A percentile compares a stretch with the other conserved stretches of the same genome.
Conservation (phyloP, 2,329 filamentous ascomycete genomes). For the Colletotrichum camelliae region DNA sequence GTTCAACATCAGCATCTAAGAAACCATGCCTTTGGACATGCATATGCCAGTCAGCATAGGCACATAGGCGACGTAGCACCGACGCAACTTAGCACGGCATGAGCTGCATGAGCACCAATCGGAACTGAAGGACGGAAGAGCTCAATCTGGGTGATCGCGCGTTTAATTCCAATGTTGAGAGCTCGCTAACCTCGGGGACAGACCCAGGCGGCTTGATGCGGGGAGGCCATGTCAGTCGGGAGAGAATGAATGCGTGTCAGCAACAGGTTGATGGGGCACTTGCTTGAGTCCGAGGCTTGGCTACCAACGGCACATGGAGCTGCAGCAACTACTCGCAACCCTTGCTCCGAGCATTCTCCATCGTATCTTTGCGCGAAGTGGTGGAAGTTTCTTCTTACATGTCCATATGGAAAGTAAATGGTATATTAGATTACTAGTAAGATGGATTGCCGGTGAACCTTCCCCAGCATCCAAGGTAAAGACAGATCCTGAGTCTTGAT, state of each 20-base stretch:
- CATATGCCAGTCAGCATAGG: slow-evolving; percentile 1
- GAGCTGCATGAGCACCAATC: background rate
- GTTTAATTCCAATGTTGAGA: background rate
- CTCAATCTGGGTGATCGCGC: background rate
- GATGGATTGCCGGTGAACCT: background rate
- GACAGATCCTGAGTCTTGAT: background rate
- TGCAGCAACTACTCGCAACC: background rate
- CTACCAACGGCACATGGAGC: background rate
- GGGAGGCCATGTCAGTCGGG: background rate
- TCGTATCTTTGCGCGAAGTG: background rate
- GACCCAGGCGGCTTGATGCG: background rate
- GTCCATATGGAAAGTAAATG: background rate
- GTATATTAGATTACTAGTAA: background rate
- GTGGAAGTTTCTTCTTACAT: background rate
- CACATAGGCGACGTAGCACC: background rate
- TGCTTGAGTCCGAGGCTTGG: background rate
- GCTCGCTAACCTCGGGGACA: background rate
- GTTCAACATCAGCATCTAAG: fast-evolving
- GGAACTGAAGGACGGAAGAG: background rate
- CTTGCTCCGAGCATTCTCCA: background rate
- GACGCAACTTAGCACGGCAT: background rate
- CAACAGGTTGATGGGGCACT: background rate
- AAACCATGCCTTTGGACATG: background rate
- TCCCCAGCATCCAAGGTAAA: background rate
- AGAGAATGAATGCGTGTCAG: background rate